Conservation (phyloP, 805 yeast genomes). For the Tetrapisispora taiwanensis region DNA sequence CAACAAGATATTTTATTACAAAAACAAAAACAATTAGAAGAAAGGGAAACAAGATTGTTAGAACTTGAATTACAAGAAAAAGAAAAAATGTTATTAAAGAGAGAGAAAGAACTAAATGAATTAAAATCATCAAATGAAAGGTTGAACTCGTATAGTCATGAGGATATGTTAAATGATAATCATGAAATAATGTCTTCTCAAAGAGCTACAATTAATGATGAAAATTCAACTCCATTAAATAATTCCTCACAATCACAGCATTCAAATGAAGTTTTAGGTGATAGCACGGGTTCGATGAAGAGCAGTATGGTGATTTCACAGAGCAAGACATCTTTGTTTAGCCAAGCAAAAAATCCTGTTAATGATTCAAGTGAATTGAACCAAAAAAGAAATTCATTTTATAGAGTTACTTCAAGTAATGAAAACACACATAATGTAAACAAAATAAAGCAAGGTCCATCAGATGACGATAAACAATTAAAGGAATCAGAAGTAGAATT, state of each 20-base stretch:
- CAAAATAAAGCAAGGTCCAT: neutral
- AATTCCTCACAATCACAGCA: too few relatives aligned
- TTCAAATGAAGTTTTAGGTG: neutral
- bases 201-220: neutral
- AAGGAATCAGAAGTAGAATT: neutral
- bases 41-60: conserved; percentile 1
- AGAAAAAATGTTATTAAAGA: conserved; percentile 2
- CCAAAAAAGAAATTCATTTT: neutral
- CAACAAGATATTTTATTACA: neutral
- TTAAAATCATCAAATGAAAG: neutral
- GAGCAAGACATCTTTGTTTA: neutral
- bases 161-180: neutral
- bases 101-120: conserved; percentile 2
- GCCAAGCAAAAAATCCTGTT: neutral
- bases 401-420: neutral
- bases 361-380: neutral
- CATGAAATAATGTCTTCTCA: neutral
- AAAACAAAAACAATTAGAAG: conserved; percentile 2
- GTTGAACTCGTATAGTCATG: neutral
- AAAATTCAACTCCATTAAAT: neutral
- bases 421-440: neutral
- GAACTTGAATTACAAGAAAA: conserved; percentile 4
- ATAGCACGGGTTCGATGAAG: conserved; percentile 1
- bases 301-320: neutral
- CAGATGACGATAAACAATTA: neutral